Evolutionary conservation across 345 rosid species (phyloP), one percentile per base, ranked within the genome.

Genomic region (Gossypium stocksii): DNA sequence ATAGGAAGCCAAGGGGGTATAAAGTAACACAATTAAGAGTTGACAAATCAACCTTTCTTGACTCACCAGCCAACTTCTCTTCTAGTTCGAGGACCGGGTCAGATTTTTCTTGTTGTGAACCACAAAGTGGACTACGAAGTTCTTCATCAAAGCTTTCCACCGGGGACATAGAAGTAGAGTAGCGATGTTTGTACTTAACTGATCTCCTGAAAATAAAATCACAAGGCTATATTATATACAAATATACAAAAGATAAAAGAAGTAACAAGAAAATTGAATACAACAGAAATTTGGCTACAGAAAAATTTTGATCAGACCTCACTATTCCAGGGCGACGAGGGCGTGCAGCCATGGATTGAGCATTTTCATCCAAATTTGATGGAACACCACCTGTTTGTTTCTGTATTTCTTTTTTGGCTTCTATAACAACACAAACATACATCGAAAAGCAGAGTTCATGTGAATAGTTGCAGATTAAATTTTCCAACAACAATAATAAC

Each of bases 281-380:
- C 65, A 74, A 63, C 17, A 74, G 57, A 29, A 61, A 23, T 12
- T 13, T 1, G 9, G 9, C 14, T 66, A 62, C 9, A 70, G 57
- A 65, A 59, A 65, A 44, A 41, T 38, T 53, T 34, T 34, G 57
- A 71, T 68, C 73, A 73, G 70, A 89, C 98, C 97, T 85, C 57
- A 73, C 83, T 65, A 87, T 49, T 73, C 90, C 98, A 3, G 88
- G 90, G 61, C 97, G 87, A 67, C 88, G 89, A 44, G 87, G 86
- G 56, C 88, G 86, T 66, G 78, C 56, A 45, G 73, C 81, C 70
- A 71, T 64, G 60, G 85, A 57, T 15, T 65, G 74, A 53, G 59
- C 76, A 52, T 78, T 49, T 70, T 82, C 84, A 82, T 82, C 74
- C 45, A 73, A 76, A 65, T 84, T 89, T 49, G 49, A 44, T 17